These are phyloP conservation scores for Teunomyces panamensis DNA, from an alignment of 805 yeast species.

Conservation along the genomic window DNA sequence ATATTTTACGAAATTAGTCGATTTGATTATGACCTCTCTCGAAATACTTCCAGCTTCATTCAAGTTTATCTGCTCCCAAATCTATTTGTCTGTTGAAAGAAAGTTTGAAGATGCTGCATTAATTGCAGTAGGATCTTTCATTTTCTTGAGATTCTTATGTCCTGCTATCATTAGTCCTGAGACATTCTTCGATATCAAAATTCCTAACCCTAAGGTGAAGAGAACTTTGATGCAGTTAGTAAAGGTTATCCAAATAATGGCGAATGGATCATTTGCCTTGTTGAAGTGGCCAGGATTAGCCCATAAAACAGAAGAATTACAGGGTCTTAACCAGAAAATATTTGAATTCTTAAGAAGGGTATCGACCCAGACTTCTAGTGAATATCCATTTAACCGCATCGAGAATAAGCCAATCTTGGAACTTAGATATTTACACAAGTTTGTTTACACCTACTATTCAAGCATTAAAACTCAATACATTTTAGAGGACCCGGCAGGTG, in stretches of 20 bases:
- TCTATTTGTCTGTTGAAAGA: slow-evolving; percentile 53
- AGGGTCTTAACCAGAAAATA: slow-evolving; percentile 25
- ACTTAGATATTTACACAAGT: slow-evolving; percentile 39
- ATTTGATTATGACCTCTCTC: slow-evolving; percentile 54
- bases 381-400: slow-evolving; percentile 9
- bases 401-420: slow-evolving; percentile 30
- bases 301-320: slow-evolving; percentile 38
- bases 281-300: slow-evolving; percentile 62
- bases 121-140: slow-evolving; percentile 80
- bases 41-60: slow-evolving; percentile 67
- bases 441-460: slow-evolving; percentile 32
- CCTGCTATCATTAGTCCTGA: slow-evolving; percentile 93
- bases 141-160: slow-evolving; percentile 76
- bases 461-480: slow-evolving; percentile 30
- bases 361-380: slow-evolving; percentile 13
- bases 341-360: slow-evolving; percentile 26
- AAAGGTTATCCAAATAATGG: slow-evolving; percentile 80
- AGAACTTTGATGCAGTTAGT: slow-evolving; percentile 77
- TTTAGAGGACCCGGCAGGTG: slow-evolving; percentile 17
- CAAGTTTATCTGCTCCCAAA: slow-evolving; percentile 64
- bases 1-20: slow-evolving; percentile 55
- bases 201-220: slow-evolving; percentile 38
- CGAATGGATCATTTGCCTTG: slow-evolving; percentile 70
- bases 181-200: slow-evolving; percentile 37
- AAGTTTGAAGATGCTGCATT: slow-evolving; percentile 60